Conservation (phyloP, 306 rosid species). For the Elaeagnus macrophylla region DNA sequence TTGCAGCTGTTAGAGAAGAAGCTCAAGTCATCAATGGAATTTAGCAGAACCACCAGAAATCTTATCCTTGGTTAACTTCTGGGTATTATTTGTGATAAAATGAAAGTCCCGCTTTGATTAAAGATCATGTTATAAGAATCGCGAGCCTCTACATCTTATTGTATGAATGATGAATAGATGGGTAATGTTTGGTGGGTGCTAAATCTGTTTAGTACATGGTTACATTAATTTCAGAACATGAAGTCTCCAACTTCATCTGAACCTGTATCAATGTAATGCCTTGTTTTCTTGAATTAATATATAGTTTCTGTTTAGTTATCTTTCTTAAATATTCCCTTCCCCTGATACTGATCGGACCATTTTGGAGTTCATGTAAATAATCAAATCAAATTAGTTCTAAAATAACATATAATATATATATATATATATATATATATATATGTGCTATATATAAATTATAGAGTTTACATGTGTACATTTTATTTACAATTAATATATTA, state of each 20-base stretch:
- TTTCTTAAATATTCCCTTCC: conserved; percentile 11
- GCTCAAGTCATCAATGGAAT: conserved; percentile 27
- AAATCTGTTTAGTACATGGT: conserved; percentile 32
- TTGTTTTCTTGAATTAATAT: conserved; percentile 24
- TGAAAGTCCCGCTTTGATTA: conserved; percentile 11
- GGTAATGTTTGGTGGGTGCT: conserved; percentile 31
- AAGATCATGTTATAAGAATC: too few species aligned
- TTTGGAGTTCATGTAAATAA: too few species aligned
- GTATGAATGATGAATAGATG: not conserved
- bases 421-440: too few species aligned
- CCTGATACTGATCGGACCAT: conserved; percentile 3
- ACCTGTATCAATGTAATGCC: conserved; percentile 36
- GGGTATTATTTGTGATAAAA: conserved; percentile 20
- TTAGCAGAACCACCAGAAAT: conserved; percentile 26
- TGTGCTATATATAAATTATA: too few species aligned
- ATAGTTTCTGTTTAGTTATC: conserved; percentile 32
- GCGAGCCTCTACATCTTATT: too few species aligned
- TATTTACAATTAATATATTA: too few species aligned
- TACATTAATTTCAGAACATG: conserved; percentile 32
- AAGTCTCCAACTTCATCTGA: conserved; percentile 29
- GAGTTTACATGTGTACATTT: too few species aligned
- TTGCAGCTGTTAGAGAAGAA: conserved; percentile 26
- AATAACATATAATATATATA: too few species aligned
- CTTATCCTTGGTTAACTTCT: conserved; percentile 30
- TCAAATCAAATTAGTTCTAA: too few species aligned